These are phyloP conservation scores for Claviceps cyperi DNA, from an alignment of 2,329 filamentous ascomycete genomes.

Conservation along the genomic window DNA sequence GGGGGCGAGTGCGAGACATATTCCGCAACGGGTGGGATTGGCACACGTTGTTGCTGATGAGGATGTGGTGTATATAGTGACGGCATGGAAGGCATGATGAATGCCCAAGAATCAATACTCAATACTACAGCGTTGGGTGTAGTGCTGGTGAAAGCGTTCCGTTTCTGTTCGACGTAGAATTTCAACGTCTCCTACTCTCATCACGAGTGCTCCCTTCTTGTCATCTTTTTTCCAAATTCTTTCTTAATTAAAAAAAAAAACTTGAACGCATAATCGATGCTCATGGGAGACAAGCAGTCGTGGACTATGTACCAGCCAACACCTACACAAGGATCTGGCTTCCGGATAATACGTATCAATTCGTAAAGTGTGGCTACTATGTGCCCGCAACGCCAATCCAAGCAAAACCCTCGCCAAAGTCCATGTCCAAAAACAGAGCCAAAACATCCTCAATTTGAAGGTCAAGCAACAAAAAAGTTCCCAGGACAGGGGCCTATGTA, in stretches of 20 bases:
- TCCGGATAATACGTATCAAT: background rate
- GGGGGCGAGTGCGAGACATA: slow-evolving; percentile 89
- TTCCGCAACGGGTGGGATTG: slow-evolving; percentile 85
- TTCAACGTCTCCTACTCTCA: background rate
- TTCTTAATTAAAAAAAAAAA: no score
- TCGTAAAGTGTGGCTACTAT: background rate
- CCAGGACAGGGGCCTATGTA: background rate
- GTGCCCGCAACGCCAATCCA: slow-evolving; percentile 1
- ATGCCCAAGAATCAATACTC: background rate
- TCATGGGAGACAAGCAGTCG: background rate
- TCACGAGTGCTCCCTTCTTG: background rate
- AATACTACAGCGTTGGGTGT: background rate
- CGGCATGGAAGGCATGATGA: slow-evolving; percentile 45
- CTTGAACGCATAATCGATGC: background rate
- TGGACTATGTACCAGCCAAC: background rate
- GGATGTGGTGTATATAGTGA: slow-evolving; percentile 55
- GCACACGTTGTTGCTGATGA: slow-evolving; percentile 62
- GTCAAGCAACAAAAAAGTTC: background rate
- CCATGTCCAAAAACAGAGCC: background rate
- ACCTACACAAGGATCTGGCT: background rate
- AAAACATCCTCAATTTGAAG: background rate
- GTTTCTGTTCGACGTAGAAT: background rate
- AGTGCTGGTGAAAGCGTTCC: background rate
- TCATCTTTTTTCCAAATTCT: background rate
- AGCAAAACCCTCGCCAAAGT: background rate